phyloP scores from a whole-genome alignment of 345 rosid species.

The Eucalyptus pauciflora region DNA sequence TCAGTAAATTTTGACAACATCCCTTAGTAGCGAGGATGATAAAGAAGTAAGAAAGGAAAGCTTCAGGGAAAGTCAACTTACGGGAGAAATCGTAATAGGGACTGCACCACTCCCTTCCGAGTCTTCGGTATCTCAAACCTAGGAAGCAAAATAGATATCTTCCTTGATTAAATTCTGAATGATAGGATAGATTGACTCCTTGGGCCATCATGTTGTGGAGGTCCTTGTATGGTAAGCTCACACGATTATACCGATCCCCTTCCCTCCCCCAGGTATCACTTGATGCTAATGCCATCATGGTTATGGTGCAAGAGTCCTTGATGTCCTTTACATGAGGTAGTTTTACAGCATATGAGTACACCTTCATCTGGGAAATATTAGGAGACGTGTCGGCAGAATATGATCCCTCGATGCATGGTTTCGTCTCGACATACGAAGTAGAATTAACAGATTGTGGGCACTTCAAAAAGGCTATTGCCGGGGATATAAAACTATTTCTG shows the following conservation, averaged over 20 bases:
- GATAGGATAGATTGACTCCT: rapidly evolving
- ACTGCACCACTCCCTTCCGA: no score
- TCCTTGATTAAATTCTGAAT: rapidly evolving
- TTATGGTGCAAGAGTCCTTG: neutral
- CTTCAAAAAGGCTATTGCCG: neutral
- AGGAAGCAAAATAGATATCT: rapidly evolving
- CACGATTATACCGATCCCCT: neutral
- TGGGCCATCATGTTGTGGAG: neutral
- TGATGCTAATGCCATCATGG: neutral
- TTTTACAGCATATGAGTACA: neutral
- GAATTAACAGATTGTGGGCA: neutral
- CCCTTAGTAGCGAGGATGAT: no score
- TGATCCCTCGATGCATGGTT: neutral
- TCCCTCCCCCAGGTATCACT: neutral
- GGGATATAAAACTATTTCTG: rapidly evolving
- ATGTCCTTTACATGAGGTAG: neutral
- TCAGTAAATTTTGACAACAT: no score
- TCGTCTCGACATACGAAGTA: neutral
- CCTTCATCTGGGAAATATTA: neutral
- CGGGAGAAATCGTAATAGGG: rapidly evolving
- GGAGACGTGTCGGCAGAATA: neutral
- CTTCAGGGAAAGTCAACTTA: no score
- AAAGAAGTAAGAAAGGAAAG: no score
- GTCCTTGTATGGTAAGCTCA: neutral
- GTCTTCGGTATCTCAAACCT: rapidly evolving